Evolutionary conservation across 23 red algal genomes (phyloP).

Genomic region (Gracilaria caudata): DNA sequence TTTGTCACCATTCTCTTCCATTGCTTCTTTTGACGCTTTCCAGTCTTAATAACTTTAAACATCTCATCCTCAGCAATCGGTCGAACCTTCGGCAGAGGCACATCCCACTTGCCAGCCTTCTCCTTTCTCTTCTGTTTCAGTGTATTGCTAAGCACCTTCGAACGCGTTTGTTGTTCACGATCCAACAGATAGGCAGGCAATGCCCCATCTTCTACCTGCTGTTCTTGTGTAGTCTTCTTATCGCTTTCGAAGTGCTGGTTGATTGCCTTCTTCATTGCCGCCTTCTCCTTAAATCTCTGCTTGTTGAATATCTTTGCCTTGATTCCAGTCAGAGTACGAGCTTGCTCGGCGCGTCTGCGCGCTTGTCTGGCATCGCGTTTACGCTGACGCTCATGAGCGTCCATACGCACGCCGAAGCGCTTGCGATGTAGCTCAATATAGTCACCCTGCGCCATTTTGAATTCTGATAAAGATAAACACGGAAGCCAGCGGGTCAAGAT

Average conservation of each 20-base stretch:
- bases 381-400: constrained; percentile 83
- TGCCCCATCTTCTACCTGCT: constrained; percentile 70
- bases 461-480: background rate
- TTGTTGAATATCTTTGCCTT: constrained; percentile 96
- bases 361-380: constrained; percentile 83
- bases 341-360: constrained; percentile 55
- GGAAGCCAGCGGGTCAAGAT: background rate
- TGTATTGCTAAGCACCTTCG: constrained; percentile 94
- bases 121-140: constrained; percentile 98
- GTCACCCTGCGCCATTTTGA: constrained; percentile 95
- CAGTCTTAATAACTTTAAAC: constrained; percentile 95
- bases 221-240: constrained; percentile 18
- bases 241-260: constrained; percentile 71
- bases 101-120: constrained; percentile 99
- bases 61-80: constrained; percentile 96
- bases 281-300: constrained; percentile 95
- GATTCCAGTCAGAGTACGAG: constrained; percentile 78
- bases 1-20: constrained; percentile 99
- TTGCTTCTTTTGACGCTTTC: constrained; percentile 92
- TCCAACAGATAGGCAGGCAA: constrained; percentile 95
- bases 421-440: constrained; percentile 96
- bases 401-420: constrained; percentile 90
- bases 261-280: constrained; percentile 85
- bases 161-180: constrained; percentile 72
- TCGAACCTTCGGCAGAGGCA: constrained; percentile 93